Evolutionary conservation across 345 rosid genomes (phyloP).

Genomic region (Populus tremula): DNA sequence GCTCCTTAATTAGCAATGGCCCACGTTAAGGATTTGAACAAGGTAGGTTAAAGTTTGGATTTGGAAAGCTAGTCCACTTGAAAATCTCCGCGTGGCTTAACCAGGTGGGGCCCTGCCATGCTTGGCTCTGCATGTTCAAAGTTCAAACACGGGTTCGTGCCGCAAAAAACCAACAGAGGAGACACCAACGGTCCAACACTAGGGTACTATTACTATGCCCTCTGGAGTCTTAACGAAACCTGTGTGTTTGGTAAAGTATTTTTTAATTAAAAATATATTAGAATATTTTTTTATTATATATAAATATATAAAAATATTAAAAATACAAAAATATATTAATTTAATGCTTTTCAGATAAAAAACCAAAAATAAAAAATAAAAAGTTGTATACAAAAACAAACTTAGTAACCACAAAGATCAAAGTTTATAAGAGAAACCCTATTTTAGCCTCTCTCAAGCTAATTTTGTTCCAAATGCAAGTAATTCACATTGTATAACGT

Average conservation of each 20-base stretch:
- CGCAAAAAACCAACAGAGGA: neutral
- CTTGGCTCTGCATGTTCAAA: constrained; percentile 16
- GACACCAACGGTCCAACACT: neutral
- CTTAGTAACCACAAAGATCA: no score
- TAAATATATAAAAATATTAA: no score
- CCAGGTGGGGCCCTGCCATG: constrained; percentile 8
- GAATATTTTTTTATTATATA: no score
- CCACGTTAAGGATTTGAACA: constrained; percentile 11
- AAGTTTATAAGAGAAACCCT: no score
- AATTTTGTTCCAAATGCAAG: no score
- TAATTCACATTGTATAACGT: no score
- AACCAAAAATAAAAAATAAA: no score
- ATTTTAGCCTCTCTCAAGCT: no score
- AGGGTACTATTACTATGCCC: neutral
- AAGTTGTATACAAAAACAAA: no score
- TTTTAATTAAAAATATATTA: no score
- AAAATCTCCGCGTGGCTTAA: constrained; percentile 19
- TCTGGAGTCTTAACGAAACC: neutral
- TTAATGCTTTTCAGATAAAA: no score
- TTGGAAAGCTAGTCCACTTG: constrained; percentile 14
- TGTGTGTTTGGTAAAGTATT: neutral
- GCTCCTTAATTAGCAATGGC: constrained; percentile 8
- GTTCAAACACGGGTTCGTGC: neutral
- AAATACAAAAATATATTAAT: no score
- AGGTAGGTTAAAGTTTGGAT: constrained; percentile 18